Conservation (phyloP, 1,139 yeast genomes). For the Wickerhamiella pararugosa region DNA sequence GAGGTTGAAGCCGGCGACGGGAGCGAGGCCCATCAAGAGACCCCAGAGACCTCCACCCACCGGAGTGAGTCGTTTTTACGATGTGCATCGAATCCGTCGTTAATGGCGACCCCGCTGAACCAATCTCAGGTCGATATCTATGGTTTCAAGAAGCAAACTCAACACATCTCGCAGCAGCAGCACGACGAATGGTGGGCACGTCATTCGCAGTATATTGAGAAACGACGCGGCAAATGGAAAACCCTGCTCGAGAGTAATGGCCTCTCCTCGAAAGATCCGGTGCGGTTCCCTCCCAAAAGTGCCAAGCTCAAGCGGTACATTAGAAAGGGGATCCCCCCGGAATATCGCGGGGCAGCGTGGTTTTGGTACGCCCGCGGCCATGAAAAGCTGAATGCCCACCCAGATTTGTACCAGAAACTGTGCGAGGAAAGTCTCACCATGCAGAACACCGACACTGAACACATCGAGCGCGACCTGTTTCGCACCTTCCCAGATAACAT, state of each 20-base stretch:
- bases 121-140: slow-evolving; percentile 42
- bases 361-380: slow-evolving; percentile 90
- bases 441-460: slow-evolving; percentile 64
- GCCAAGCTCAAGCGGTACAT: slow-evolving; percentile 70
- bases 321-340: slow-evolving; percentile 88
- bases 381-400: slow-evolving; percentile 51
- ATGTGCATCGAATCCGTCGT: slow-evolving; percentile 5
- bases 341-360: slow-evolving; percentile 97
- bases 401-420: slow-evolving; percentile 58
- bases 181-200: slow-evolving; percentile 62
- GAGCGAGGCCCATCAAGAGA: neutral
- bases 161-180: slow-evolving; percentile 36
- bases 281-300: slow-evolving; percentile 67
- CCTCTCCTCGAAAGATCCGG: slow-evolving; percentile 25
- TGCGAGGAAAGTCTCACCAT: slow-evolving; percentile 37
- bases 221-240: slow-evolving; percentile 67
- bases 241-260: slow-evolving; percentile 53
- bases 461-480: slow-evolving; percentile 82
- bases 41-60: neutral
- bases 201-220: slow-evolving; percentile 46
- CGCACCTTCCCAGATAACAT: slow-evolving; percentile 90
- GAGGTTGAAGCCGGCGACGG: neutral
- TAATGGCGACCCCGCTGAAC: slow-evolving; percentile 8
- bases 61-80: neutral
- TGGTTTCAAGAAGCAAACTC: slow-evolving; percentile 62